A percentile compares a stretch with the other conserved stretches of the same genome.
Evolutionary conservation across 148 eudicot genomes (phyloP).

Genomic region (Bassia scoparia): DNA sequence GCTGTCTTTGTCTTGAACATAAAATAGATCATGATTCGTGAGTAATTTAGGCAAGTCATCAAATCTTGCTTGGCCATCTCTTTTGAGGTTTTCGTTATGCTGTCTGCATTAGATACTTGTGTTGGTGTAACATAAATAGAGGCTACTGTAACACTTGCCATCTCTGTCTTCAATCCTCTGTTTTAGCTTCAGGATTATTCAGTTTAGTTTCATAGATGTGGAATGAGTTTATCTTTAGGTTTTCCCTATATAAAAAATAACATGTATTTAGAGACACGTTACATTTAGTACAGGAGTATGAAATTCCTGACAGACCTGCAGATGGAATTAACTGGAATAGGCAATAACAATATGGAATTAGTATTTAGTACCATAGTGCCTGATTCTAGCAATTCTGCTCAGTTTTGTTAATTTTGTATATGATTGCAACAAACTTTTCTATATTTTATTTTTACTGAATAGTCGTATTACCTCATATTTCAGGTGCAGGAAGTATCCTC

Average conservation of each 20-base stretch:
- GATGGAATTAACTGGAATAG: not conserved
- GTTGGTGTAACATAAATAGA: not conserved
- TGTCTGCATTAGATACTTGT: too few species aligned
- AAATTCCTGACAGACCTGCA: not conserved
- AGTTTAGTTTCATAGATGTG: not conserved
- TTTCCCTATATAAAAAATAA: too few species aligned
- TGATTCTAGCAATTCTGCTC: not conserved
- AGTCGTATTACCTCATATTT: constrained; percentile 3
- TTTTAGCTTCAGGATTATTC: not conserved
- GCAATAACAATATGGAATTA: not conserved
- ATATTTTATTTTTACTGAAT: not conserved
- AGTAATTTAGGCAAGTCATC: not conserved
- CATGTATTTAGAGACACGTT: not conserved
- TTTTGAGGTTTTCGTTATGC: not conserved
- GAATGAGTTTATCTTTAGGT: not conserved
- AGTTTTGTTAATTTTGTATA: not conserved
- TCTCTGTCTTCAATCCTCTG: not conserved
- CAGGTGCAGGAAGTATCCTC: constrained; percentile 94
- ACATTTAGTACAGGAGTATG: not conserved
- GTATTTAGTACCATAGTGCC: not conserved
- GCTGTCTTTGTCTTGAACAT: not conserved
- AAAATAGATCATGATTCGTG: not conserved
- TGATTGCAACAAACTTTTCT: not conserved
- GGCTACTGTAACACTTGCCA: not conserved
- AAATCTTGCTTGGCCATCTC: not conserved